phyloP scores from a whole-genome alignment of 805 yeast genomes.

The Metschnikowia colocasiae region DNA sequence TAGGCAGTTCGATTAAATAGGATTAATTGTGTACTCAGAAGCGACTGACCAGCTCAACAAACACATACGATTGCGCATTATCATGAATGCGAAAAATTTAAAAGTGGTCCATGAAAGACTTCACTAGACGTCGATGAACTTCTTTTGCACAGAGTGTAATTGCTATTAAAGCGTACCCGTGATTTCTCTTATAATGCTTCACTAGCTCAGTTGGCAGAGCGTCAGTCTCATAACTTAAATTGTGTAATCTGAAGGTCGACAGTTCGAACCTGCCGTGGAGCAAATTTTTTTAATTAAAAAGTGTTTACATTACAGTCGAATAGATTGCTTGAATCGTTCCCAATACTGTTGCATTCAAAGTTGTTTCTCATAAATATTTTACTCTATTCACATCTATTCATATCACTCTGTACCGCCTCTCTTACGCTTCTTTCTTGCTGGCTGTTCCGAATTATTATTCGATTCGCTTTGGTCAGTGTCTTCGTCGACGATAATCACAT shows the following conservation, averaged over 20 bases:
- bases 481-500: neutral
- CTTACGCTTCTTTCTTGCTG: neutral
- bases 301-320: no score
- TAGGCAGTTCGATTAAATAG: neutral
- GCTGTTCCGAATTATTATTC: neutral
- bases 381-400: neutral
- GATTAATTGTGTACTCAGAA: neutral
- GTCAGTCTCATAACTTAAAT: slow-evolving; percentile 20
- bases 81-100: no score
- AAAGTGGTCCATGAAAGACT: no score
- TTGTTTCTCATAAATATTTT: no score
- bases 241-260: slow-evolving; percentile 45
- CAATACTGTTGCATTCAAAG: neutral
- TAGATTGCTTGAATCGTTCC: no score
- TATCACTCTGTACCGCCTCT: neutral
- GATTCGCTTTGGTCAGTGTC: neutral
- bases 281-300: no score
- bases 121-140: no score
- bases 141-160: no score
- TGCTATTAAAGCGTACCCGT: no score
- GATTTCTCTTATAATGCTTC: neutral
- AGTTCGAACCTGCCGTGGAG: slow-evolving; percentile 48
- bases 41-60: neutral
- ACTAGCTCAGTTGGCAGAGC: slow-evolving; percentile 19
- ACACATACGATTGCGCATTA: neutral